phyloP scores from a whole-genome alignment of 441 rosid species.

The Aleurites moluccanus region DNA sequence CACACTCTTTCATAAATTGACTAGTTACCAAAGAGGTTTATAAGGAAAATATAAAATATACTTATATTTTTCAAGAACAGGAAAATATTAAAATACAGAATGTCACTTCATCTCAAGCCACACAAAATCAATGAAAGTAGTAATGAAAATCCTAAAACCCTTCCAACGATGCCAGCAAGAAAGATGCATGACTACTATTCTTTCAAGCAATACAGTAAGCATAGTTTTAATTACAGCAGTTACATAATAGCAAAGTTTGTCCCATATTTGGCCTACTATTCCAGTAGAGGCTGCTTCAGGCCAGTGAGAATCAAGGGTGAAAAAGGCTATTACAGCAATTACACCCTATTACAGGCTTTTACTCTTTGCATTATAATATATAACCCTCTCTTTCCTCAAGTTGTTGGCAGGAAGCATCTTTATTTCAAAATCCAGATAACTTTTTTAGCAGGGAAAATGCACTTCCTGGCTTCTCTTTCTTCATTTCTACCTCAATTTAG shows the following conservation, averaged over 20 bases:
- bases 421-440: neutral
- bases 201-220: neutral
- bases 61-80: neutral
- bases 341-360: too few species aligned
- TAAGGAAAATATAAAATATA: neutral
- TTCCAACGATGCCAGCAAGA: neutral
- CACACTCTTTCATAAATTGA: neutral
- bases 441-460: neutral
- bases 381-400: neutral
- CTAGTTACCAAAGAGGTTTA: neutral
- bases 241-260: too few species aligned
- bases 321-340: neutral
- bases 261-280: too few species aligned
- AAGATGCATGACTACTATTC: neutral
- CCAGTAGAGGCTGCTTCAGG: neutral
- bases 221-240: neutral
- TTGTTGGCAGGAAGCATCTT: neutral
- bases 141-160: neutral
- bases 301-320: neutral
- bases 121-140: neutral
- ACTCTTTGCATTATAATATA: too few species aligned
- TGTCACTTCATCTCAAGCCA: too few species aligned
- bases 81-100: neutral
- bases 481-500: neutral
- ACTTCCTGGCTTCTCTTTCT: neutral